These are phyloP conservation scores for Tetracentron sinense DNA, from an alignment of 164 flowering plant species.

Conservation along the genomic window DNA sequence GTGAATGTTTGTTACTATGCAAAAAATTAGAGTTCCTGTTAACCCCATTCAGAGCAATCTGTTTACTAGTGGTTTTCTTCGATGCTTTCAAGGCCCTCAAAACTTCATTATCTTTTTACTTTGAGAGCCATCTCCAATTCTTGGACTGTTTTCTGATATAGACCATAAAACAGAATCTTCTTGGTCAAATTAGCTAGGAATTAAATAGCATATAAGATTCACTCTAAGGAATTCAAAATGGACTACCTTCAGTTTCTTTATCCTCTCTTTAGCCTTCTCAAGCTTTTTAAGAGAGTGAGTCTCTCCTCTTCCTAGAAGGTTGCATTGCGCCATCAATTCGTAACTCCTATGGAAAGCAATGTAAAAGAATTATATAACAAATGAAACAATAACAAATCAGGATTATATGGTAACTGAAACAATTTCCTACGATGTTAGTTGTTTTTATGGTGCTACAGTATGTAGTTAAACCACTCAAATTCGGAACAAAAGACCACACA, in stretches of 20 bases:
- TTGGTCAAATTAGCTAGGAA: neutral
- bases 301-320: conserved; percentile 80
- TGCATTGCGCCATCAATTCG: conserved; percentile 90
- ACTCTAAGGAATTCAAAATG: conserved; percentile 1
- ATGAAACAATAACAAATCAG: no score
- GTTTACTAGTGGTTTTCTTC: conserved; percentile 21
- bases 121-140: conserved; percentile 68
- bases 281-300: conserved; percentile 54
- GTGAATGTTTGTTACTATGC: neutral
- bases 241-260: conserved; percentile 64
- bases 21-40: conserved; percentile 13
- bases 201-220: neutral
- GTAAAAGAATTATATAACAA: neutral
- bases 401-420: no score
- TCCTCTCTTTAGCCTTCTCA: conserved; percentile 70
- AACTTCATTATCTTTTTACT: conserved; percentile 62
- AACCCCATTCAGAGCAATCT: conserved; percentile 4
- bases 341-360: conserved; percentile 53
- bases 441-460: neutral
- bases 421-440: neutral
- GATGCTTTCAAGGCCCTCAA: conserved; percentile 56
- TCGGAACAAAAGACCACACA: neutral
- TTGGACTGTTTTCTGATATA: conserved; percentile 56
- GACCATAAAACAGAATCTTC: conserved; percentile 4
- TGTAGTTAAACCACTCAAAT: neutral